These are phyloP conservation scores for Podospora comata DNA, from an alignment of 495 filamentous ascomycete genomes.

Conservation along the genomic window DNA sequence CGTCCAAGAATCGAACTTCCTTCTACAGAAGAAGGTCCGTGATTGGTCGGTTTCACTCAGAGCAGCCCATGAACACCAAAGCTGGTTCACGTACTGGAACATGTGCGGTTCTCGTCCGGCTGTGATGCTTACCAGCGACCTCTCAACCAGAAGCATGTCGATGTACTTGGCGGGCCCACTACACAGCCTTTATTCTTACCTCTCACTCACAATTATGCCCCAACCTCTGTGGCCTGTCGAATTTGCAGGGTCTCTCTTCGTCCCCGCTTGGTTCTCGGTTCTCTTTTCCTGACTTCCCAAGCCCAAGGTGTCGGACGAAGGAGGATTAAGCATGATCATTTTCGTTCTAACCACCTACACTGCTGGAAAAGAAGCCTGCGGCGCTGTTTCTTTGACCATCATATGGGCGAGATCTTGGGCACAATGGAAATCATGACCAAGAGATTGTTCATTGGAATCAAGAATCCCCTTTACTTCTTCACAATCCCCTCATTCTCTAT, in stretches of 20 bases:
- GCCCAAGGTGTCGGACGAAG: background rate
- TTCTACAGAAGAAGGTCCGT: constrained; percentile 5
- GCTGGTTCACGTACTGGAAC: constrained; percentile 3
- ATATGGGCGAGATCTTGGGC: no score
- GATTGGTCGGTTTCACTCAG: constrained; percentile 5
- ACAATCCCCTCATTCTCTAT: no score
- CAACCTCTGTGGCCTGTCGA: background rate
- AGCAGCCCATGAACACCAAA: background rate
- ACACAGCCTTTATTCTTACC: constrained; percentile 3
- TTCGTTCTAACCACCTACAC: background rate
- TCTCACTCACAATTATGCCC: background rate
- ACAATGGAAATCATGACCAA: no score
- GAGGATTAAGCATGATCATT: background rate
- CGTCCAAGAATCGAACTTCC: constrained; percentile 5
- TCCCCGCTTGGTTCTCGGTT: background rate
- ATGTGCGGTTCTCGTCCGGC: background rate
- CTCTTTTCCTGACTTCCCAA: background rate
- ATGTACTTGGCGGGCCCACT: background rate
- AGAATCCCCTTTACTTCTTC: no score
- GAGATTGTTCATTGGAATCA: no score
- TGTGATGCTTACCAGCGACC: background rate
- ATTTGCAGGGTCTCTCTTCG: background rate
- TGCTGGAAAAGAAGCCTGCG: no score
- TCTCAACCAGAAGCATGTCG: background rate
- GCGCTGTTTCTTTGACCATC: no score